Base-by-base conservation (phyloP, 495 filamentous ascomycete species). In the Aspergillus saccharolyticus region DNA sequence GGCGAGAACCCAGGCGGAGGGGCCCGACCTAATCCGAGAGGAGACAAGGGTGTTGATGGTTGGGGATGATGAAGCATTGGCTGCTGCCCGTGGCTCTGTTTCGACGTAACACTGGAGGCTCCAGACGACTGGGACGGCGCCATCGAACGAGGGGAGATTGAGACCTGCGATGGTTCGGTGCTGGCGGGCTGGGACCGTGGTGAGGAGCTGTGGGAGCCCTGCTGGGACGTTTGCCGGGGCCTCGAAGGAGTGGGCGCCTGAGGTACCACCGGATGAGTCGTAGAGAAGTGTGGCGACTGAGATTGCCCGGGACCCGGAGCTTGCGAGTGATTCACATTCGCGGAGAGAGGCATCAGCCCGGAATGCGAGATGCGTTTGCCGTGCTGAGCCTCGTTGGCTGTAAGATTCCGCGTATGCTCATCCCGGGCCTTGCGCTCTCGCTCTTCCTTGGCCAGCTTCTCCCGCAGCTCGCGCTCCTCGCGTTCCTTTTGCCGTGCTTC, bases 221-320 rank as follows among this genome's bases (percentile, higher is more conserved):
- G 90, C 54, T 93, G 89, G 15, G 93, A 96, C 21, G 82, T 64
- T 55, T 91, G 89, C 17, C 91, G 85, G 33, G 82, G 76, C 46
- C 88, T 86, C 56, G 81, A 85, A 15, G 91, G 89, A 20, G 90
- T 92, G 4, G 90, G 83, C 44, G 84, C 84, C 68, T 96, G 96
- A 1, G 93, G 87, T 43, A 95, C 73, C 42, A 83, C 84, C 5
- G 94, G 92, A 5, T 89, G 92, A 19, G 90, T 86, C 59, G 89
- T 79, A 25, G 85, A 71, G 39, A 91, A 77, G 64, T 88, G 88
- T 15, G 95, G 95, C 19, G 94, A 97, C 18, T 83, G 82, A 58
- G 84, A 79, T 17, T 62, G 66, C 17, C 54, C 55, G 18, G 73
- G 66, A 52, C 7, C 33, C 33, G 70, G 61, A 21, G 73, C 70